phyloP scores from a whole-genome alignment of 2,329 filamentous ascomycete genomes.

The Monosporascus sp. region DNA sequence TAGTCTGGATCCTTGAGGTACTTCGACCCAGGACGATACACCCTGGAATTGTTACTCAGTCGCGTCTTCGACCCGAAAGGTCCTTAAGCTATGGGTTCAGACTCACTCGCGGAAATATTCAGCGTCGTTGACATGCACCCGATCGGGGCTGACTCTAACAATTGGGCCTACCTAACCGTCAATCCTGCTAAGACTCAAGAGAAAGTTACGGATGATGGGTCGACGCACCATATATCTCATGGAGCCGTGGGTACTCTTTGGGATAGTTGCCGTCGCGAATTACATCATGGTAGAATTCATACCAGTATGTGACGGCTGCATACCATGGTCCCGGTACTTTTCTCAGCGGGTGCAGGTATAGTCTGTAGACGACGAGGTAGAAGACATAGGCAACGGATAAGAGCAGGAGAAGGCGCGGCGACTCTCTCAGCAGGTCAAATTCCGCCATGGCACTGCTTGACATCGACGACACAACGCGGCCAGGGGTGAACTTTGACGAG shows the following conservation, averaged over 20 bases:
- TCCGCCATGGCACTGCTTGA: neutral
- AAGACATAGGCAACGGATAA: neutral
- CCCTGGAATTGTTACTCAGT: neutral
- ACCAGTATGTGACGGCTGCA: neutral
- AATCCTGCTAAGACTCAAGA: neutral
- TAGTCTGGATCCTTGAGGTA: slow-evolving; percentile 8
- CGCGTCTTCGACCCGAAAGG: neutral
- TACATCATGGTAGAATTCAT: neutral
- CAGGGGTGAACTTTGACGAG: too few relatives aligned
- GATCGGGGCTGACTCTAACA: neutral
- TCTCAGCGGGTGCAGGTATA: neutral
- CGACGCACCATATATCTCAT: neutral
- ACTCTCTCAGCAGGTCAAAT: neutral
- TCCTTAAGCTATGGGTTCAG: neutral
- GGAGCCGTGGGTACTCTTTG: neutral
- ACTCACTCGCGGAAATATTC: neutral
- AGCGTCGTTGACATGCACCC: neutral
- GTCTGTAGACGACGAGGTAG: neutral
- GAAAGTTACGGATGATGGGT: neutral
- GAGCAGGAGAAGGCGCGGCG: neutral
- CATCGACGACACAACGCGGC: neutral
- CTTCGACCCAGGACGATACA: slow-evolving; percentile 5
- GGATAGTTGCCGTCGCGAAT: neutral
- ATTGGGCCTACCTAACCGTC: neutral
- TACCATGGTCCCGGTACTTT: neutral